Conservation (phyloP, 441 rosid genomes). For the Omphalea diandra region DNA sequence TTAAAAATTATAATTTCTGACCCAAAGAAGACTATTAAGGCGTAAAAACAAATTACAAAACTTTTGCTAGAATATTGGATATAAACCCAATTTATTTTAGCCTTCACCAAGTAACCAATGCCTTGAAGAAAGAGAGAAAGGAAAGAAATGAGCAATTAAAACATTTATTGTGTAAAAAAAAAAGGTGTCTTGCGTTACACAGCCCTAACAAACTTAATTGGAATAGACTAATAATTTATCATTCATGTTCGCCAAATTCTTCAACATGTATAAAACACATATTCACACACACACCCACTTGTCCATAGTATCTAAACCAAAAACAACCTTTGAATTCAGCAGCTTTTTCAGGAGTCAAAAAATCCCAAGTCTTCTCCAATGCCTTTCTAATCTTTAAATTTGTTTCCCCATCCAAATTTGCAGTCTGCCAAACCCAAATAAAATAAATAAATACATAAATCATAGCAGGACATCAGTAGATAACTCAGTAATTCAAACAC, state of each 20-base stretch:
- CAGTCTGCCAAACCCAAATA: slow-evolving; percentile 69
- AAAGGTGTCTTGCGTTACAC: neutral
- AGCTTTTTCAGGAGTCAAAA: slow-evolving; percentile 78
- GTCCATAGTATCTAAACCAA: neutral
- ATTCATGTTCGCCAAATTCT: neutral
- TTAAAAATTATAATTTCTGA: neutral
- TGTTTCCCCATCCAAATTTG: slow-evolving; percentile 99
- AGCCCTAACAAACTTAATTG: neutral
- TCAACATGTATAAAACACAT: neutral
- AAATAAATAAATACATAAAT: slow-evolving; percentile 14
- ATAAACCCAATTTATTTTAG: neutral
- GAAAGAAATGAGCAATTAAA: neutral
- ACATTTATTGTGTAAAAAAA: too few species aligned
- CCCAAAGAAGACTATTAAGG: neutral
- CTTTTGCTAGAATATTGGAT: neutral
- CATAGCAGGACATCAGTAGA: slow-evolving; percentile 1
- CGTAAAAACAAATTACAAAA: too few species aligned
- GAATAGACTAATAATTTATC: neutral
- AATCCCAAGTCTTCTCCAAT: slow-evolving; percentile 99
- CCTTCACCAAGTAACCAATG: neutral
- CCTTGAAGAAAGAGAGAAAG: neutral
- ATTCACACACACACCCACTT: neutral
- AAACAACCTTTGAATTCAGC: slow-evolving; percentile 81
- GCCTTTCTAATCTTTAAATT: slow-evolving; percentile 98
- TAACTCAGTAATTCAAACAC: neutral